Evolutionary conservation across 768 basidiomycete species (phyloP).

Genomic region (Lanmaoa rubissima): DNA sequence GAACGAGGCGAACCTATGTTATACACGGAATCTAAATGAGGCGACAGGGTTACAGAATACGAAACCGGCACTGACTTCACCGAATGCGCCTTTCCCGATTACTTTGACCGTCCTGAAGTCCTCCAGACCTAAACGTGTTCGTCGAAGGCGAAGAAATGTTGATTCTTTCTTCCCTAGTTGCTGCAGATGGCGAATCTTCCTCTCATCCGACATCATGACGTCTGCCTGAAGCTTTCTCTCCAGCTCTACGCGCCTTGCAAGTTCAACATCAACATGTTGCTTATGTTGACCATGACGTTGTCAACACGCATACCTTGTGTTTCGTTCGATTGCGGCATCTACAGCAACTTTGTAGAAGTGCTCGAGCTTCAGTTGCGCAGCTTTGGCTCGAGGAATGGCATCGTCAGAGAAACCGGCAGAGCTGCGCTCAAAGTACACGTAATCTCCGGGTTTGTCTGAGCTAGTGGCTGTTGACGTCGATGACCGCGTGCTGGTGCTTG

Average conservation of each 20-base stretch:
- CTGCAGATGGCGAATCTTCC: slow-evolving; percentile 79
- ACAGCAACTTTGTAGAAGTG: slow-evolving; percentile 97
- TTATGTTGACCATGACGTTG: not conserved
- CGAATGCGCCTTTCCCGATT: slow-evolving; percentile 98
- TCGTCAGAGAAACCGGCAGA: slow-evolving; percentile 75
- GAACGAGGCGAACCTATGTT: slow-evolving; percentile 79
- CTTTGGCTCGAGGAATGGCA: slow-evolving; percentile 79
- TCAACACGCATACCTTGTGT: slow-evolving; percentile 61
- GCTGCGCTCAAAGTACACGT: slow-evolving; percentile 90
- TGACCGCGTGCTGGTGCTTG: slow-evolving; percentile 30
- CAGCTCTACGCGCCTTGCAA: slow-evolving; percentile 75
- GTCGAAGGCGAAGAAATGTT: slow-evolving; percentile 79
- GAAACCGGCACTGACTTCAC: slow-evolving; percentile 62
- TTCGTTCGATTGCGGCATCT: slow-evolving; percentile 91
- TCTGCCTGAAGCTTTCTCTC: slow-evolving; percentile 78
- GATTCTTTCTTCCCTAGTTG: slow-evolving; percentile 87
- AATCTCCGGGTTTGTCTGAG: slow-evolving; percentile 54
- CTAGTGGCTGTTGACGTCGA: slow-evolving; percentile 22
- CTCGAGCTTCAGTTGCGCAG: slow-evolving; percentile 93
- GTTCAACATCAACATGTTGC: slow-evolving; percentile 1
- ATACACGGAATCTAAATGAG: not conserved
- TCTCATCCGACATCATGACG: slow-evolving; percentile 70
- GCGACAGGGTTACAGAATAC: not conserved
- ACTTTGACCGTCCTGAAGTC: slow-evolving; percentile 98
- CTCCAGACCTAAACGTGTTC: slow-evolving; percentile 87